Evolutionary conservation across 768 basidiomycete genomes (phyloP).

Genomic region (Lactifluus subvellereus): DNA sequence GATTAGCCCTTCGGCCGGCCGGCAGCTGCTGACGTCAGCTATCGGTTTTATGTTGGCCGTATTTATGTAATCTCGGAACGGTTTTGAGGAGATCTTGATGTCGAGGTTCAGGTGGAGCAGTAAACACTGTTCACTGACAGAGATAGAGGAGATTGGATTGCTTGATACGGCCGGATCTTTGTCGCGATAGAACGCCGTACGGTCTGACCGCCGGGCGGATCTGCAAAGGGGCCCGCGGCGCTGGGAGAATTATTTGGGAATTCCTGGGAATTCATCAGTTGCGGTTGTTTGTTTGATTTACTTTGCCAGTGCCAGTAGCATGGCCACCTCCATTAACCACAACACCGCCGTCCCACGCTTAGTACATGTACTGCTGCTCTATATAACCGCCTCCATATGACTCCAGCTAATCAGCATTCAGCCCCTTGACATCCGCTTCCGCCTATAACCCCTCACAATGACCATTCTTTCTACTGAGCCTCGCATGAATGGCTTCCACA

Average conservation of each 20-base stretch:
- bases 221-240: conserved; percentile 1
- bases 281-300: background rate
- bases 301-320: background rate
- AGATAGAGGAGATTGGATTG: background rate
- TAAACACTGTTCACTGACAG: no score
- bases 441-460: conserved; percentile 8
- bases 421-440: background rate
- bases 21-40: background rate
- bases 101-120: background rate
- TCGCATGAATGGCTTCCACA: conserved; percentile 14
- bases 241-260: background rate
- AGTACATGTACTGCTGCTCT: background rate
- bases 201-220: conserved; percentile 13
- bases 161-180: conserved; percentile 8
- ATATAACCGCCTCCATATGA: conserved; percentile 6
- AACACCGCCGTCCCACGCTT: background rate
- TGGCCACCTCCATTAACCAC: background rate
- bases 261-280: background rate
- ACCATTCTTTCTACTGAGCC: conserved; percentile 20
- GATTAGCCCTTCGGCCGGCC: background rate
- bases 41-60: background rate
- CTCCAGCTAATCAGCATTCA: background rate
- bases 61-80: background rate
- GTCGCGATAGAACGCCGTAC: background rate
- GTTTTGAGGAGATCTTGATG: background rate